Evolutionary conservation across 2,329 filamentous ascomycete genomes (phyloP), one percentile per base, ranked within the genome.

Genomic region (Cladophialophora carrionii): DNA sequence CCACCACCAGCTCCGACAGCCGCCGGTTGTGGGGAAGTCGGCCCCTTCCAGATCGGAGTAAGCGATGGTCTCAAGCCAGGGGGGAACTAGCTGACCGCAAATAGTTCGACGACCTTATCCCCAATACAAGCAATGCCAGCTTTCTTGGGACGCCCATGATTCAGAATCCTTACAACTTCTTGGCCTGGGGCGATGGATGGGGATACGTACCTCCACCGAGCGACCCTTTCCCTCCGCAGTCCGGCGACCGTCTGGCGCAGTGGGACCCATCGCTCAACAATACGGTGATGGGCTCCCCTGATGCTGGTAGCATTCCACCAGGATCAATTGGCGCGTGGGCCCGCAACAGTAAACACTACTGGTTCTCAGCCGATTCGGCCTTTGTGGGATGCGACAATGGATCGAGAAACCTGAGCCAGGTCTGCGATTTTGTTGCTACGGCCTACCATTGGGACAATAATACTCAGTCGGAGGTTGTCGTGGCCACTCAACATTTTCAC

Each of bases 111-210:
- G 69, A 73, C 53, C 67, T 74, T 24, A 29, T 61, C 29, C 71
- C 59, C 34, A 68, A 67, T 7, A 63, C 62, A 12, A 58, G 68
- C 46, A 70, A 74, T 57, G 74, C 73, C 52, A 74, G 74, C 7
- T 73, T 71, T n/a, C 57, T 70, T n/a, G 32, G 62, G 5, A 72
- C 69, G 54, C 77, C 79, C 9, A 78, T 79, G 51, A 75, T 84
- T 63, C 78, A 75, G 68, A 80, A 78, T 61, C 82, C 82, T 1
- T 83, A 83, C 68, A 78, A 82, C 61, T 81, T 84, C 70, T 76
- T 84, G 55, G 79, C 78, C 71, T 84, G 82, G 73, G 80, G 80
- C 49, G 77, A 80, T 62, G 82, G 82, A 24, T 84, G 79, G 72
- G 78, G 79, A 3, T 82, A 83, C 69, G 77, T 80, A 34, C 79